These are phyloP conservation scores for Biscutella auriculata DNA, from an alignment of 441 rosid species.

Conservation along the genomic window DNA sequence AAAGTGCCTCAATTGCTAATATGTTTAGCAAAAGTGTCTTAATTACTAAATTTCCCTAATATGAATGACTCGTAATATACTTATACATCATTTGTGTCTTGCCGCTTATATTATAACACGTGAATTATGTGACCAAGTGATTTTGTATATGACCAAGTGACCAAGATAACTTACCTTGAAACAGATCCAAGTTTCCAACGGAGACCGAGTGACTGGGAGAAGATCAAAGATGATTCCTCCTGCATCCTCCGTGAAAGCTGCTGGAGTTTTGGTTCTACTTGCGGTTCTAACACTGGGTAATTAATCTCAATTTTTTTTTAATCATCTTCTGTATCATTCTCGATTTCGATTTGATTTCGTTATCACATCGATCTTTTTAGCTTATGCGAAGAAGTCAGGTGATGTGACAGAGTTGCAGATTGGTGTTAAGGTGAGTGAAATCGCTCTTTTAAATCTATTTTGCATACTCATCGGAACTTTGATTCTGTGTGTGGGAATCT, in stretches of 20 bases:
- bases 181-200: too few species aligned
- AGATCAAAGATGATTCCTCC: too few species aligned
- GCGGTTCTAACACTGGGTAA: slow-evolving; percentile 10
- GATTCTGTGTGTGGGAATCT: background rate
- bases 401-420: slow-evolving; percentile 85
- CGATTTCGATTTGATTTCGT: background rate
- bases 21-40: too few species aligned
- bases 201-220: too few species aligned
- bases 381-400: slow-evolving; percentile 49
- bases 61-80: too few species aligned
- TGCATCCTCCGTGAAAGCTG: slow-evolving; percentile 21
- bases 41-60: too few species aligned
- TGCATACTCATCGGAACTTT: background rate
- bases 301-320: background rate
- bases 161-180: too few species aligned
- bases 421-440: slow-evolving; percentile 64
- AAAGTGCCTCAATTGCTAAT: too few species aligned
- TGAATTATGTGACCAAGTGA: too few species aligned
- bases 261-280: slow-evolving; percentile 9
- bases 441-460: background rate
- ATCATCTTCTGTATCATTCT: background rate
- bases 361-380: slow-evolving; percentile 25
- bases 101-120: too few species aligned
- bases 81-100: too few species aligned
- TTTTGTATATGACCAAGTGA: too few species aligned